Percentiles rank a stretch among this genome's conserved stretches.
Evolutionary conservation across 139 green algal genomes (phyloP).

Genomic region (Diplosphaera chodatii): DNA sequence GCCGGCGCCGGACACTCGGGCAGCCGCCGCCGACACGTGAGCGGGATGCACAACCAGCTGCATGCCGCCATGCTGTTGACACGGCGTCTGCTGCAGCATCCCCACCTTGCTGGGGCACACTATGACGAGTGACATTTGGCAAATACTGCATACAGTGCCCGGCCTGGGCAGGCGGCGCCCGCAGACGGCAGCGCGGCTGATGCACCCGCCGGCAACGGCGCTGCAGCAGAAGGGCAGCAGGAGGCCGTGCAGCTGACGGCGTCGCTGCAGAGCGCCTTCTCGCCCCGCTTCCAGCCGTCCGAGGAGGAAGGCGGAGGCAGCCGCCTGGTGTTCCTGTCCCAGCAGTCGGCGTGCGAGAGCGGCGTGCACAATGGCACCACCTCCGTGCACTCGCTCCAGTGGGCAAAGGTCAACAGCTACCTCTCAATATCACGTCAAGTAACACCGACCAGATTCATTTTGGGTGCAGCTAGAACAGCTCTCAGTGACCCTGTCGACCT

Average conservation of each 20-base stretch:
- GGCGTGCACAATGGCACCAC: conserved; percentile 71
- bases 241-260: conserved; percentile 13
- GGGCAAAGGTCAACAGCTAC: conserved; percentile 19
- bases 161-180: too few relatives aligned
- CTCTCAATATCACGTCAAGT: too few relatives aligned
- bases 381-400: conserved; percentile 50
- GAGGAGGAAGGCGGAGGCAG: too few relatives aligned
- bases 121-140: too few relatives aligned
- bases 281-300: conserved; percentile 63
- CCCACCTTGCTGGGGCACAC: too few relatives aligned
- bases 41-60: neutral
- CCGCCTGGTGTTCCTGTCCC: conserved; percentile 68
- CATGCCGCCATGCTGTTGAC: too few relatives aligned
- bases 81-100: too few relatives aligned
- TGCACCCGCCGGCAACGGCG: neutral
- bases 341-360: conserved; percentile 48
- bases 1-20: neutral
- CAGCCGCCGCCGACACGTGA: neutral
- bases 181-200: too few relatives aligned
- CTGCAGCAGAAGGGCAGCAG: neutral
- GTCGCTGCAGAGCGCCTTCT: conserved; percentile 33
- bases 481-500: too few relatives aligned
- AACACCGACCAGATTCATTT: too few relatives aligned
- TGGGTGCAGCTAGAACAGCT: too few relatives aligned
- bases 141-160: too few relatives aligned